These are phyloP conservation scores for Stylonectria norvegica DNA, from an alignment of 2,329 filamentous ascomycete genomes.

Conservation along the genomic window DNA sequence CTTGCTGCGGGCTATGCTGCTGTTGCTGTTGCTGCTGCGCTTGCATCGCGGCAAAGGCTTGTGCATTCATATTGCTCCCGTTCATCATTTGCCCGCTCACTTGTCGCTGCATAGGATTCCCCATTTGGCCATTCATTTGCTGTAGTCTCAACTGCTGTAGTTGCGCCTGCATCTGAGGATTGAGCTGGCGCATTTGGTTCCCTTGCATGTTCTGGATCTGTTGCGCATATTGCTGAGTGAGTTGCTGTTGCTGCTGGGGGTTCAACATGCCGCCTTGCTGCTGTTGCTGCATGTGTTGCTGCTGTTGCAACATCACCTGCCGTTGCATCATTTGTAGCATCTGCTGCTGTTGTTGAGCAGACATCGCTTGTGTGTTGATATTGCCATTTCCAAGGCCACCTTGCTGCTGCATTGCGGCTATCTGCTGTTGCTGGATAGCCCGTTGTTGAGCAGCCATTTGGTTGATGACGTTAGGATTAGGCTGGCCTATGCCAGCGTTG, in stretches of 20 bases:
- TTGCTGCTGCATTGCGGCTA: slow-evolving; percentile 39
- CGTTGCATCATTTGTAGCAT: slow-evolving; percentile 39
- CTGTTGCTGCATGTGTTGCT: slow-evolving; percentile 35
- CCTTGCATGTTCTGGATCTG: slow-evolving; percentile 30
- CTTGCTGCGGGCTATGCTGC: slow-evolving; percentile 30
- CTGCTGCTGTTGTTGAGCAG: slow-evolving; percentile 36
- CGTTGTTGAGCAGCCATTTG: slow-evolving; percentile 50
- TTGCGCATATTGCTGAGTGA: slow-evolving; percentile 29
- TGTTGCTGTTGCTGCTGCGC: slow-evolving; percentile 35
- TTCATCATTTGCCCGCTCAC: slow-evolving; percentile 40
- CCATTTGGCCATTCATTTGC: slow-evolving; percentile 35
- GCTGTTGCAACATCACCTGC: slow-evolving; percentile 39
- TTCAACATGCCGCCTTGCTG: slow-evolving; percentile 32
- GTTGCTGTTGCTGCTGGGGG: slow-evolving; percentile 27
- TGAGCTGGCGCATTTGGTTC: slow-evolving; percentile 42
- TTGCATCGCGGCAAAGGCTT: slow-evolving; percentile 38
- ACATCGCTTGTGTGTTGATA: slow-evolving; percentile 33
- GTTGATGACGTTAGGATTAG: slow-evolving; percentile 38
- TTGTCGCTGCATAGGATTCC: slow-evolving; percentile 31
- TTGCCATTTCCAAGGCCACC: slow-evolving; percentile 34
- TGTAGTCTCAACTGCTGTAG: no score
- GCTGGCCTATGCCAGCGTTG: slow-evolving; percentile 41
- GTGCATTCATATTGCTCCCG: slow-evolving; percentile 38
- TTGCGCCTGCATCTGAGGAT: slow-evolving; percentile 43
- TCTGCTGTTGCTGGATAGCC: slow-evolving; percentile 44